Evolutionary conservation across 371 early-diverging fungal genomes (phyloP).

Genomic region (Syncephalastrum sp.): DNA sequence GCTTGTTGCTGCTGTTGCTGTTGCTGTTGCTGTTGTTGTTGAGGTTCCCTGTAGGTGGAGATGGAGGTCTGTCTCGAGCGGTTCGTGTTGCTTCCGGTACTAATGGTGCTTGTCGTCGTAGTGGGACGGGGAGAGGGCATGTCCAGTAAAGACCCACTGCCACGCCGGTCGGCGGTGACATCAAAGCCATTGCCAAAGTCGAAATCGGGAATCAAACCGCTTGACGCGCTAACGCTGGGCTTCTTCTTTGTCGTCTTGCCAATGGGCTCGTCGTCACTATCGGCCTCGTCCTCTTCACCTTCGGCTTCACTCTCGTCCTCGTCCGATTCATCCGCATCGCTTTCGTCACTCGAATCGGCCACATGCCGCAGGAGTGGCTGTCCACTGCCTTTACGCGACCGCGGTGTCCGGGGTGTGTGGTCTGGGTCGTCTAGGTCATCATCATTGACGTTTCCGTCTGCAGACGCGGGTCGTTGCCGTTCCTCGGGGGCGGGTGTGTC

Average conservation of each 20-base stretch:
- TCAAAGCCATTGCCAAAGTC: conserved; percentile 52
- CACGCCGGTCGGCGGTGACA: conserved; percentile 16
- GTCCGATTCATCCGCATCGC: conserved; percentile 31
- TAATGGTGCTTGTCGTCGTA: neutral
- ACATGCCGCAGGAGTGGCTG: conserved; percentile 30
- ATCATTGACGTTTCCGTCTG: conserved; percentile 1
- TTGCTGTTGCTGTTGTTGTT: conserved; percentile 10
- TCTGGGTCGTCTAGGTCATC: conserved; percentile 5
- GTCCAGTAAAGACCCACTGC: conserved; percentile 6
- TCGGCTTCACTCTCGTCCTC: conserved; percentile 24
- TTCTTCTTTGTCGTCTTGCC: conserved; percentile 20
- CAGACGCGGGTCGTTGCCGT: conserved; percentile 17
- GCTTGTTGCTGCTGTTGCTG: conserved; percentile 19
- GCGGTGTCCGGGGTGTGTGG: neutral
- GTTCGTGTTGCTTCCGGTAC: neutral
- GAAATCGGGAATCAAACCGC: conserved; percentile 39
- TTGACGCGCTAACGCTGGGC: conserved; percentile 2
- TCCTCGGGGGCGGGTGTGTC: neutral
- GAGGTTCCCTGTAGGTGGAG: neutral
- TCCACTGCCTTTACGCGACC: neutral
- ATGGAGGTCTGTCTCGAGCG: conserved; percentile 9
- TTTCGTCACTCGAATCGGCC: conserved; percentile 51
- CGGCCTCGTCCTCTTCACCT: conserved; percentile 29
- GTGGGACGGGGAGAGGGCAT: neutral
- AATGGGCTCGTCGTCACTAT: conserved; percentile 46